Conservation (phyloP, 352 stramenopile species). For the Phytophthora nicotianae region DNA sequence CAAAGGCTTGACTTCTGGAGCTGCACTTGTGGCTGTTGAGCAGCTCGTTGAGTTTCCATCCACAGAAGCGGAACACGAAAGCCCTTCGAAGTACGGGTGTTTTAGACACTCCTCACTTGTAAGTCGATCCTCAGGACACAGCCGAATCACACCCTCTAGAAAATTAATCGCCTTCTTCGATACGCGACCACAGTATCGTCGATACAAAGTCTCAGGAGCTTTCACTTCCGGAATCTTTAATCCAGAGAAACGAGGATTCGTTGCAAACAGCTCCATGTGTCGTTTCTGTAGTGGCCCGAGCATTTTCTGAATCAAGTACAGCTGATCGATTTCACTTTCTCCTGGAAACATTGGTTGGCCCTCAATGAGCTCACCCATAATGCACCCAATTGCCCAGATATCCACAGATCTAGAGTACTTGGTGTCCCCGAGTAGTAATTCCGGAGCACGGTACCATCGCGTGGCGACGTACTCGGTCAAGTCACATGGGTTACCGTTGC, state of each 20-base stretch:
- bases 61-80: slow-evolving; percentile 32
- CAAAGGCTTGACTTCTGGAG: slow-evolving; percentile 41
- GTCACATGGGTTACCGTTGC: slow-evolving; percentile 83
- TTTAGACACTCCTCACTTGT: slow-evolving; percentile 79
- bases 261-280: slow-evolving; percentile 92
- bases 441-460: slow-evolving; percentile 98
- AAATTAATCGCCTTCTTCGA: slow-evolving; percentile 87
- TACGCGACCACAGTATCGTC: slow-evolving; percentile 89
- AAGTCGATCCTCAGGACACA: slow-evolving; percentile 79
- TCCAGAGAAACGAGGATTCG: slow-evolving; percentile 91
- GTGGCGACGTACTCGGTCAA: slow-evolving; percentile 99
- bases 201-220: slow-evolving; percentile 91
- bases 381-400: slow-evolving; percentile 97
- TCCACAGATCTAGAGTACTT: slow-evolving; percentile 98
- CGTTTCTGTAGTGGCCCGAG: slow-evolving; percentile 95
- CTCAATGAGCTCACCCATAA: slow-evolving; percentile 97
- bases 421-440: slow-evolving; percentile 98
- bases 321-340: slow-evolving; percentile 98
- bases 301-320: slow-evolving; percentile 99
- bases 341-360: slow-evolving; percentile 98
- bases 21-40: slow-evolving; percentile 2
- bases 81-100: slow-evolving; percentile 90
- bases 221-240: slow-evolving; percentile 94
- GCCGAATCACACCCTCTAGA: slow-evolving; percentile 74
- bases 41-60: slow-evolving; percentile 14